Percentiles rank a stretch among this genome's conserved stretches.
phyloP scores from a whole-genome alignment of 208 protist species.

The Trypanosomatidae sp. region DNA sequence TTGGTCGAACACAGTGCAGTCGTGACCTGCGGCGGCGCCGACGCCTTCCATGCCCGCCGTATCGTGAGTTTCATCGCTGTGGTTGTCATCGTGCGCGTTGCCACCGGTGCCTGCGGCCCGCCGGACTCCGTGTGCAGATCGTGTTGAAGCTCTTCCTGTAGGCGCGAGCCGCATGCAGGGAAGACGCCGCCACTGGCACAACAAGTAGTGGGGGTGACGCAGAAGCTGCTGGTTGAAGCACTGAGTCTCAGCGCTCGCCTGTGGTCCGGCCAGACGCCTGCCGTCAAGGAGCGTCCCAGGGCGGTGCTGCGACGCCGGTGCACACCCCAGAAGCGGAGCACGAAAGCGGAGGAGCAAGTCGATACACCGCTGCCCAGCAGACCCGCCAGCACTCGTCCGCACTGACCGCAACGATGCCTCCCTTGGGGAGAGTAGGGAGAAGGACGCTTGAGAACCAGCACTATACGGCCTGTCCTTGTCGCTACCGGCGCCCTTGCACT shows the following conservation, averaged over 20 bases:
- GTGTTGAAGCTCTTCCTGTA: no score
- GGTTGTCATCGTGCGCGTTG: not conserved
- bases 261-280: not conserved
- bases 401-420: not conserved
- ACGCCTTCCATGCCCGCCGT: not conserved
- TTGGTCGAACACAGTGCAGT: conserved; percentile 5
- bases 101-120: not conserved
- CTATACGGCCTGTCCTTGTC: not conserved
- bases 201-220: not conserved
- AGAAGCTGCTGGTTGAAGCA: conserved; percentile 25
- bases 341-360: conserved; percentile 16
- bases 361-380: conserved; percentile 15
- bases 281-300: not conserved
- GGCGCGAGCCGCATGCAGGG: conserved; percentile 17
- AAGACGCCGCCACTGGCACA: conserved; percentile 25
- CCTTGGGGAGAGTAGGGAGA: not conserved
- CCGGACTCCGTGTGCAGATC: not conserved
- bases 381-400: not conserved
- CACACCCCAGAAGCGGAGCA: conserved; percentile 16
- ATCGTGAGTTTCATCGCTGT: not conserved
- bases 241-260: not conserved
- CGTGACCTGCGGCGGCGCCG: not conserved
- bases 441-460: not conserved
- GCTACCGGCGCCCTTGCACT: not conserved
- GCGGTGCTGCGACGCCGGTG: not conserved